Base-by-base conservation (phyloP, 768 basidiomycete genomes). In the Auricularia cornea region DNA sequence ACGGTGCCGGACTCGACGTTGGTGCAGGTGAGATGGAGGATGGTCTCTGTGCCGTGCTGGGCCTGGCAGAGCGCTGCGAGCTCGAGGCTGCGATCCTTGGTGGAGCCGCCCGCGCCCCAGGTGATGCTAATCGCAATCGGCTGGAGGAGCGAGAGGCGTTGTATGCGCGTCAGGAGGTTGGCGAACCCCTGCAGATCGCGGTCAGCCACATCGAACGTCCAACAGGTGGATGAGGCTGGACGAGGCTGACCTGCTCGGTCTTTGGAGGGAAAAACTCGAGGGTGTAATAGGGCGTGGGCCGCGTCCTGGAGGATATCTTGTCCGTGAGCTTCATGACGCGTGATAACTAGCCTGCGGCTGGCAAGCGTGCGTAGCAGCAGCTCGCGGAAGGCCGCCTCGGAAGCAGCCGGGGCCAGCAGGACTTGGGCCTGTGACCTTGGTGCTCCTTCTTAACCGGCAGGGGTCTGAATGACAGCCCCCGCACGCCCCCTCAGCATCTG, bases 181-280 rank as follows among this genome's bases (percentile, higher is more conserved):
- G 90, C 86, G 70, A 97, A 91, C 59, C 96, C 96, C 86, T 95
- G 62, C n/a, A 63, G 23, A 60, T 18, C n/a, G 16, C 26, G 40
- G 32, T 31, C 52, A 62, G 64, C 35, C 63, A 16, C 56, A 16
- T 63, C 29, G 41, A 26, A 29, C 33, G n/a, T n/a, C n/a, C n/a
- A n/a, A n/a, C n/a, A n/a, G n/a, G 48, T 14, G 59, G 29, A 60
- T 41, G 60, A 62, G 66, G 59, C 44, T 23, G 62, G 33, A 29
- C n/a, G n/a, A n/a, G n/a, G 20, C 70, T 32, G 68, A 89, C 91
- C 82, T 92, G 88, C 74, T 92, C 89, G 59, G 96, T 98, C 64
- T 92, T 84, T 14, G 96, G 96, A 16, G 96, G 96, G 71, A 98
- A 98, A 82, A 97, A 97, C 73, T 98, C 96, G 73, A 96, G 92